Conservation (phyloP, 2,329 filamentous ascomycete genomes). For the Exophiala aquamarina region DNA sequence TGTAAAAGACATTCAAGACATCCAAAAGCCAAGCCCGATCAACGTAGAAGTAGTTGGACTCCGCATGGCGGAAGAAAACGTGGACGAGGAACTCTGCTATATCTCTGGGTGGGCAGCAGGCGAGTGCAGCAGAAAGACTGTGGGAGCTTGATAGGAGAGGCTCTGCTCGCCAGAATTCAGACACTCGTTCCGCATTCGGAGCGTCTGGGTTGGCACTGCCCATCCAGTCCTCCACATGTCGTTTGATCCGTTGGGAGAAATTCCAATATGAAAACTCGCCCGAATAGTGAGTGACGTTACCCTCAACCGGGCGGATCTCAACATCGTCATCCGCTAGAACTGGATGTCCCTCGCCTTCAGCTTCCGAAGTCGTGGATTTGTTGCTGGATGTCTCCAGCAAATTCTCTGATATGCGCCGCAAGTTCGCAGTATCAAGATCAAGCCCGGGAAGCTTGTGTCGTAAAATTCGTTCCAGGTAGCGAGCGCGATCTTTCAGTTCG, state of each 20-base stretch:
- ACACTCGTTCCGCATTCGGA: conserved; percentile 20
- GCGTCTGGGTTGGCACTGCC: conserved; percentile 37
- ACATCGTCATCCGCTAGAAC: conserved; percentile 1
- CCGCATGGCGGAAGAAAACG: conserved; percentile 50
- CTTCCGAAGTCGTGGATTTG: background rate
- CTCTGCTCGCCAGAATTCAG: conserved; percentile 48
- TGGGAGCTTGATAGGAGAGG: conserved; percentile 46
- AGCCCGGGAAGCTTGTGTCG: conserved; percentile 1
- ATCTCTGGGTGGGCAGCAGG: conserved; percentile 48
- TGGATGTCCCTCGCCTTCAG: background rate
- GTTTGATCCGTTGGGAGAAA: conserved; percentile 53
- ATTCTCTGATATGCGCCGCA: background rate
- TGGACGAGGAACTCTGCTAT: conserved; percentile 50
- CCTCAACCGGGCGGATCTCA: conserved; percentile 1
- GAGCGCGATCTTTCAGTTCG: background rate
- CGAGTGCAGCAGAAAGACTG: conserved; percentile 38
- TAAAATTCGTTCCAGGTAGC: background rate
- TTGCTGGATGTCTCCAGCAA: background rate
- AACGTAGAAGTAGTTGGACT: conserved; percentile 52
- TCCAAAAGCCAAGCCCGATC: conserved; percentile 45
- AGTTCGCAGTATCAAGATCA: background rate
- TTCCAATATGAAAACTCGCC: conserved; percentile 57
- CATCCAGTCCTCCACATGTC: conserved; percentile 48
- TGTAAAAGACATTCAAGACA: conserved; percentile 45
- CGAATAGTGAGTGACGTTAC: conserved; percentile 40